Percentiles rank a stretch among this genome's conserved stretches.
Evolutionary conservation across 1,284 basidiomycete genomes (phyloP).

Genomic region (Agroathelia rolfsii): DNA sequence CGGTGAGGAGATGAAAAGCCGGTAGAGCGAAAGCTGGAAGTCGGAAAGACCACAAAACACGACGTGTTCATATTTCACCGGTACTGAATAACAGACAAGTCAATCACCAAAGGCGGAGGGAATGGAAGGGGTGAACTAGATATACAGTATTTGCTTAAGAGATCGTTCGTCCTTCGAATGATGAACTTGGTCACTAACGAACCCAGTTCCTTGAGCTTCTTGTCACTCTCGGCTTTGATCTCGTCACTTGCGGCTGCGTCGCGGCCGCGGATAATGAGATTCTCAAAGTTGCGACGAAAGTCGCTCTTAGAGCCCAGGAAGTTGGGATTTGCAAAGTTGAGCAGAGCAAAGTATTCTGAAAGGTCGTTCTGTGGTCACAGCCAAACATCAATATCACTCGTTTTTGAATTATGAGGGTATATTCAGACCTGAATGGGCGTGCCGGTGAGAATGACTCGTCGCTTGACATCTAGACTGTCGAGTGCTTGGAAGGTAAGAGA

Average conservation of each 20-base stretch:
- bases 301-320: conserved; percentile 88
- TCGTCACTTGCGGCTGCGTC: conserved; percentile 85
- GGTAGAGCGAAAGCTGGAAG: conserved; percentile 86
- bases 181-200: conserved; percentile 91
- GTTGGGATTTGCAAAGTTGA: conserved; percentile 96
- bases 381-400: conserved; percentile 7
- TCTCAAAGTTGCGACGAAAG: conserved; percentile 96
- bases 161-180: conserved; percentile 93
- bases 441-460: conserved; percentile 94
- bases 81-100: conserved; percentile 46
- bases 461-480: conserved; percentile 77
- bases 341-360: conserved; percentile 92
- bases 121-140: conserved; percentile 14
- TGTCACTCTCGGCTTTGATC: conserved; percentile 77
- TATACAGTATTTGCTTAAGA: conserved; percentile 93
- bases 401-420: neutral
- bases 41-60: conserved; percentile 91
- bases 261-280: conserved; percentile 86
- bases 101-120: conserved; percentile 8
- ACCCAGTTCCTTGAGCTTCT: conserved; percentile 91
- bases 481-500: conserved; percentile 86
- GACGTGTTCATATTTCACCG: conserved; percentile 98
- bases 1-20: conserved; percentile 89
- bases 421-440: conserved; percentile 80
- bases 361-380: conserved; percentile 71